Evolutionary conservation across 2,329 filamentous ascomycete species (phyloP).

Genomic region (Teratosphaeria viscida): DNA sequence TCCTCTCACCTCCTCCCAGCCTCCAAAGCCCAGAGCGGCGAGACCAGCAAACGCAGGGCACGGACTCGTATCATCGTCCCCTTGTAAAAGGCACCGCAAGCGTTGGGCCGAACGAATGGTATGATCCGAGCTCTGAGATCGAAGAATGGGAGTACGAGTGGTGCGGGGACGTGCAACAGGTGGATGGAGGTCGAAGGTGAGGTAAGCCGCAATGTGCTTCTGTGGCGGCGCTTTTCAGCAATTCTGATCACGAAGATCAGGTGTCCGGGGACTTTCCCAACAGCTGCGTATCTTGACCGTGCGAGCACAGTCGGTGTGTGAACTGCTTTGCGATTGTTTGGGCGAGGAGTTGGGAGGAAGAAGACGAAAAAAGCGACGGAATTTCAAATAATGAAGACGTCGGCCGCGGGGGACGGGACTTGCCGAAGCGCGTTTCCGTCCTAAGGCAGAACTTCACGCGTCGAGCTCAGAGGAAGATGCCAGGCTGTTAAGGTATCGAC

Average conservation of each 20-base stretch:
- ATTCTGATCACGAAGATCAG: slow-evolving; percentile 43
- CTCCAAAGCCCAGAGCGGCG: slow-evolving; percentile 23
- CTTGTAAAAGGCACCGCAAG: slow-evolving; percentile 15
- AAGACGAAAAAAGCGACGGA: slow-evolving; percentile 16
- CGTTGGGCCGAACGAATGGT: slow-evolving; percentile 31
- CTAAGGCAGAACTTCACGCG: background rate
- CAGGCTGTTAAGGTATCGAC: no score
- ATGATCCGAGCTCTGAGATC: slow-evolving; percentile 30
- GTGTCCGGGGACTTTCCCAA: slow-evolving; percentile 99
- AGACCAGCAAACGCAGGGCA: slow-evolving; percentile 25
- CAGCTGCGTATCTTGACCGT: slow-evolving; percentile 52
- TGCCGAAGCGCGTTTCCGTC: background rate
- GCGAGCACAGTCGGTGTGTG: slow-evolving; percentile 62
- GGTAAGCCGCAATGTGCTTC: slow-evolving; percentile 82
- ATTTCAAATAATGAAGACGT: slow-evolving; percentile 4
- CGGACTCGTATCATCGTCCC: slow-evolving; percentile 90
- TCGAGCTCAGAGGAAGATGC: background rate
- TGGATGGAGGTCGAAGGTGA: slow-evolving; percentile 43
- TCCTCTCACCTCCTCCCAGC: slow-evolving; percentile 26
- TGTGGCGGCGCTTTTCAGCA: slow-evolving; percentile 99
- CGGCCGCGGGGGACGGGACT: slow-evolving; percentile 10
- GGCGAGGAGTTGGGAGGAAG: slow-evolving; percentile 69
- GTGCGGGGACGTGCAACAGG: slow-evolving; percentile 38
- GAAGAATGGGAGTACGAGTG: slow-evolving; percentile 39
- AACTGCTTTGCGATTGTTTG: slow-evolving; percentile 99